Evolutionary conservation across 1,284 basidiomycete species (phyloP).

Genomic region (Sparassis latifolia): DNA sequence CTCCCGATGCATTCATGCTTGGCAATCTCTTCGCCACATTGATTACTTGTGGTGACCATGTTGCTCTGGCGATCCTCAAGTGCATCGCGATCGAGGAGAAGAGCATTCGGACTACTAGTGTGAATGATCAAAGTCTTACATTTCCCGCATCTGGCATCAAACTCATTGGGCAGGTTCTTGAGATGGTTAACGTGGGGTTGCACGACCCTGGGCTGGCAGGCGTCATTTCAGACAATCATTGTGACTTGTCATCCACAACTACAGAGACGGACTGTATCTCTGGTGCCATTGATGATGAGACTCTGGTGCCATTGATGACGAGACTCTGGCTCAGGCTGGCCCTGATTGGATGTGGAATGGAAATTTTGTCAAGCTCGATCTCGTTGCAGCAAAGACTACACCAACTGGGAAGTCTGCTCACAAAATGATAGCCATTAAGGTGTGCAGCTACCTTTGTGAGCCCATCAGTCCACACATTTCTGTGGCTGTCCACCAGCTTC

Average conservation of each 20-base stretch:
- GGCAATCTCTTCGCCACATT: conserved; percentile 8
- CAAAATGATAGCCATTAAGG: conserved; percentile 5
- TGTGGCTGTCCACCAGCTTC: neutral
- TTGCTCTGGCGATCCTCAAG: conserved; percentile 6
- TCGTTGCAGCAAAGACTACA: neutral
- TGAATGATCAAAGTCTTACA: neutral
- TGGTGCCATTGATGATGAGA: too few relatives aligned
- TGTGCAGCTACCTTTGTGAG: conserved; percentile 5
- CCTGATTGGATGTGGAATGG: conserved; percentile 2
- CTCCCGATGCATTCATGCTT: conserved; percentile 3
- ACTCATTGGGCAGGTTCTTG: conserved; percentile 7
- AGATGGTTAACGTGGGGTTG: neutral
- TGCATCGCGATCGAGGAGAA: conserved; percentile 8
- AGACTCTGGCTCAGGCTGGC: too few relatives aligned
- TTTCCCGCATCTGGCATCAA: conserved; percentile 5
- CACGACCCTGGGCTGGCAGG: too few relatives aligned
- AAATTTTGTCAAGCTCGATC: neutral
- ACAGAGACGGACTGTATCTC: neutral
- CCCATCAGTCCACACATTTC: conserved; percentile 2
- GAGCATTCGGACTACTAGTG: neutral
- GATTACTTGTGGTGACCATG: conserved; percentile 1
- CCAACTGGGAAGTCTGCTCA: neutral
- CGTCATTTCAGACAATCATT: too few relatives aligned
- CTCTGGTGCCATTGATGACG: too few relatives aligned
- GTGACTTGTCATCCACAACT: too few relatives aligned